These are phyloP conservation scores for Hyphodiscus hymeniophilus DNA, from an alignment of 495 filamentous ascomycete genomes.

Conservation along the genomic window DNA sequence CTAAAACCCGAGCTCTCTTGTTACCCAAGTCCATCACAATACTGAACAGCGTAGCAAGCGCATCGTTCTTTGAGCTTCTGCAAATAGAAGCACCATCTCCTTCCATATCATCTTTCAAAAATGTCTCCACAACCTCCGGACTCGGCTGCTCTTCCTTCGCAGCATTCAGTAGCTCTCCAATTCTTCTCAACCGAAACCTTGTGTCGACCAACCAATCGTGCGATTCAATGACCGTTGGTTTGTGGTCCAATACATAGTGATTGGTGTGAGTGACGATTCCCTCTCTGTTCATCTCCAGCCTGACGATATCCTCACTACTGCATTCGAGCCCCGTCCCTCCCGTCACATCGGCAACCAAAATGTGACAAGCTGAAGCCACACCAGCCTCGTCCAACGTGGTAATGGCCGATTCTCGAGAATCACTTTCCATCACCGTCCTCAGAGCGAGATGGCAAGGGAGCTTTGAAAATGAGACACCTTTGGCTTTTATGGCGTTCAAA, in stretches of 20 bases:
- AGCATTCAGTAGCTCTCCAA: constrained; percentile 8
- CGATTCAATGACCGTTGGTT: constrained; percentile 21
- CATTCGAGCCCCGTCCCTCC: constrained; percentile 51
- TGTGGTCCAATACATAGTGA: constrained; percentile 38
- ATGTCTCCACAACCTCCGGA: background rate
- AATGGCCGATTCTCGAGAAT: constrained; percentile 43
- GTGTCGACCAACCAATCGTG: constrained; percentile 22
- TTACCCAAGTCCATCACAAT: constrained; percentile 39
- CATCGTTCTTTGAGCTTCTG: background rate
- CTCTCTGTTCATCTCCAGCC: constrained; percentile 36
- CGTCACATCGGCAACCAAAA: constrained; percentile 47
- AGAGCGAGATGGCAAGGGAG: constrained; percentile 59
- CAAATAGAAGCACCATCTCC: constrained; percentile 16
- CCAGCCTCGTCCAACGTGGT: constrained; percentile 39
- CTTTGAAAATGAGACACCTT: constrained; percentile 43
- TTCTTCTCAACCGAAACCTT: constrained; percentile 9
- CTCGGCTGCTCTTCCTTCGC: constrained; percentile 5
- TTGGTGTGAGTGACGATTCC: constrained; percentile 54
- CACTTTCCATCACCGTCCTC: constrained; percentile 48
- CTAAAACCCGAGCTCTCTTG: constrained; percentile 28
- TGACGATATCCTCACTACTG: constrained; percentile 42
- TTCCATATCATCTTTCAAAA: constrained; percentile 13
- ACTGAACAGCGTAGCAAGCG: constrained; percentile 34
- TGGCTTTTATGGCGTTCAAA: constrained; percentile 57
- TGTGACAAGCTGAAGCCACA: constrained; percentile 53